These are phyloP conservation scores for Lachnellula suecica DNA, from an alignment of 2,329 filamentous ascomycete species.

Conservation along the genomic window DNA sequence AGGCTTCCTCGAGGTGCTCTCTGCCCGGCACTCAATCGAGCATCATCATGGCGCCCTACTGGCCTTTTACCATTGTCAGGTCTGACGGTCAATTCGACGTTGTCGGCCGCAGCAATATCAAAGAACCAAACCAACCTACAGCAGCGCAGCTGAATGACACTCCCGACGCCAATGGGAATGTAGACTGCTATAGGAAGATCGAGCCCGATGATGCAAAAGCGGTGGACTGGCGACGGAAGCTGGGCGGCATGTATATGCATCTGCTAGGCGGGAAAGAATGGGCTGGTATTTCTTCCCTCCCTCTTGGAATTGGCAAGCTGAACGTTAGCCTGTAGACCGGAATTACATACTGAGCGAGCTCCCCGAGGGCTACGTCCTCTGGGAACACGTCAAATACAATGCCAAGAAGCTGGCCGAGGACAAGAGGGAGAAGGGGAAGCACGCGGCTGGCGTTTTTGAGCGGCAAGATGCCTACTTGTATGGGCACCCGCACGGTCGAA, in stretches of 20 bases:
- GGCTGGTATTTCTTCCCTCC: constrained; percentile 12
- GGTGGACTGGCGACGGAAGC: constrained; percentile 56
- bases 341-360: constrained; percentile 52
- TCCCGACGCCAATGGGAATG: constrained; percentile 50
- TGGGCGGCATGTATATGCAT: constrained; percentile 56
- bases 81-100: constrained; percentile 29
- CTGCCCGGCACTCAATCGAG: no score
- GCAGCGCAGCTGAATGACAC: constrained; percentile 49
- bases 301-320: not conserved
- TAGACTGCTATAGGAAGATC: constrained; percentile 54
- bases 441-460: constrained; percentile 47
- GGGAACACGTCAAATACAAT: constrained; percentile 55
- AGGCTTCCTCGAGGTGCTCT: no score
- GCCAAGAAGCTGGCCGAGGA: constrained; percentile 39
- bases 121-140: constrained; percentile 49
- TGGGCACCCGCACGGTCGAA: constrained; percentile 55
- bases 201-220: constrained; percentile 50
- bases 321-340: constrained; percentile 26
- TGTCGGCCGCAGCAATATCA: constrained; percentile 19
- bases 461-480: constrained; percentile 60
- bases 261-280: constrained; percentile 40
- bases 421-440: constrained; percentile 41
- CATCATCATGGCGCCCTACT: constrained; percentile 23
- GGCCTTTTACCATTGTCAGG: constrained; percentile 24
- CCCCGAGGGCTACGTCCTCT: constrained; percentile 56